Percentiles rank a stretch among this genome's conserved stretches.
Conservation (phyloP, 2,329 filamentous ascomycete genomes). For the Berkeleyomyces rouxiae region DNA sequence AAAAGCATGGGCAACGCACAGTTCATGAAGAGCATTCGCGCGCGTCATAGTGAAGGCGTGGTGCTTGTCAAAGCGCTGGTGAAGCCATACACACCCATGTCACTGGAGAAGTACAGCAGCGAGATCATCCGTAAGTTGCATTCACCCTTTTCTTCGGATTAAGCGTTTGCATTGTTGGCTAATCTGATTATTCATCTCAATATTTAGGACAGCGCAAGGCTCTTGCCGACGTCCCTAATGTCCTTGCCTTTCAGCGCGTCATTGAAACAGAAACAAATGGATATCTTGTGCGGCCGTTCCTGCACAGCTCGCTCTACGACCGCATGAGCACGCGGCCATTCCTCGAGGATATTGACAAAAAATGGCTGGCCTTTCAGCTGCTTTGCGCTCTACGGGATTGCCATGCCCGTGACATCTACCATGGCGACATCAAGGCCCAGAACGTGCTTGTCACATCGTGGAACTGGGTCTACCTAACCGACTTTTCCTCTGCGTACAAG, state of each 20-base stretch:
- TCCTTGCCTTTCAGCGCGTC: conserved; percentile 74
- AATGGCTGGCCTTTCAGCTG: conserved; percentile 93
- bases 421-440: conserved; percentile 97
- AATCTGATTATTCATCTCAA: too few relatives aligned
- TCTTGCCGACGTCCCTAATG: conserved; percentile 75
- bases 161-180: not conserved
- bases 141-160: conserved; percentile 11
- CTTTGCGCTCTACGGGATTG: conserved; percentile 85
- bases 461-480: conserved; percentile 98
- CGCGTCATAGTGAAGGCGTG: conserved; percentile 74
- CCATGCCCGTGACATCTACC: conserved; percentile 74
- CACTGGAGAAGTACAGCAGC: conserved; percentile 62
- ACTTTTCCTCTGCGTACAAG: conserved; percentile 93
- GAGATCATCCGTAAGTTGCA: conserved; percentile 49
- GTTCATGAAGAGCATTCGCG: conserved; percentile 93
- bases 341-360: conserved; percentile 93
- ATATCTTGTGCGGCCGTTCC: conserved; percentile 83
- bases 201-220: conserved; percentile 57
- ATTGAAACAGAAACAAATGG: conserved; percentile 84
- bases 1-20: conserved; percentile 78
- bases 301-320: conserved; percentile 95
- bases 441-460: conserved; percentile 94
- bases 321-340: conserved; percentile 92
- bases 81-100: conserved; percentile 74
- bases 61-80: conserved; percentile 90